Evolutionary conservation across 2,329 filamentous ascomycete species (phyloP).

Genomic region (Pseudogymnoascus sp.): DNA sequence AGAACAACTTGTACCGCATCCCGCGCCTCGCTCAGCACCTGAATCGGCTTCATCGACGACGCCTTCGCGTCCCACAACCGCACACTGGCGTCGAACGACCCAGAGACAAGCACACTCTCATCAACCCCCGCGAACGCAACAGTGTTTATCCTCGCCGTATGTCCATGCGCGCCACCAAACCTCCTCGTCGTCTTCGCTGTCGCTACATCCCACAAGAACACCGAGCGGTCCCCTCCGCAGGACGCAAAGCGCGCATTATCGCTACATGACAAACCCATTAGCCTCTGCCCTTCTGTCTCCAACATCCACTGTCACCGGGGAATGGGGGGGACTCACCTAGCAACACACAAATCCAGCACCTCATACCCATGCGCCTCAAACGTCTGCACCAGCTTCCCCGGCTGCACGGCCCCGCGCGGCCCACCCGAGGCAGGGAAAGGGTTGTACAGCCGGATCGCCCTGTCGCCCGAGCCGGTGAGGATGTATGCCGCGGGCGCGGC

Average conservation of each 20-base stretch:
- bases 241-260: conserved; percentile 82
- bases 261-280: neutral
- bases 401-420: conserved; percentile 33
- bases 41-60: conserved; percentile 53
- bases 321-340: neutral
- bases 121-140: conserved; percentile 71
- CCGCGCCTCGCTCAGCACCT: conserved; percentile 63
- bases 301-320: too few relatives aligned
- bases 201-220: conserved; percentile 92
- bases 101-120: conserved; percentile 64
- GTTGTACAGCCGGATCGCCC: conserved; percentile 80
- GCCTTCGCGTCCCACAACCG: conserved; percentile 65
- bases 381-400: conserved; percentile 62
- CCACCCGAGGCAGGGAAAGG: conserved; percentile 41
- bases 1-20: conserved; percentile 47
- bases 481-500: conserved; percentile 67
- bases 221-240: conserved; percentile 80
- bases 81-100: conserved; percentile 68
- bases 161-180: conserved; percentile 48
- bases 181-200: conserved; percentile 69
- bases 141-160: conserved; percentile 58
- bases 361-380: conserved; percentile 90
- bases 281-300: neutral
- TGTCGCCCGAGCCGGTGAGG: conserved; percentile 79
- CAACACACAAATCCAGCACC: conserved; percentile 70